Evolutionary conservation across 768 basidiomycete genomes (phyloP), one percentile per base, ranked within the genome.

Genomic region (Collybia sp.): DNA sequence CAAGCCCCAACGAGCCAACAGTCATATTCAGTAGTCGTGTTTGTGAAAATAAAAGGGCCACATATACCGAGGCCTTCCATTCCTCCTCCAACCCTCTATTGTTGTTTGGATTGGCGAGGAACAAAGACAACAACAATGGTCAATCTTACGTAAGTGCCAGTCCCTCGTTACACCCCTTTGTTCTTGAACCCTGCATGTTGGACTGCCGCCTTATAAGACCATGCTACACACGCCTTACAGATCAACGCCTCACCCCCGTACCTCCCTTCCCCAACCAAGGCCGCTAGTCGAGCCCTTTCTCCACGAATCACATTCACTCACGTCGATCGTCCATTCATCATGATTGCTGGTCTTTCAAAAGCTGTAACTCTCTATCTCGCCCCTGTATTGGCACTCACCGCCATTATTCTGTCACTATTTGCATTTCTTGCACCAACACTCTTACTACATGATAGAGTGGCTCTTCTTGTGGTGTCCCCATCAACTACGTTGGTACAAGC

Each of bases 271-370:
- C 50, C 16, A 46, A 51, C 35, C 33, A 37, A 30, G 45, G 45
- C 55, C 62, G 59, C 64, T 45, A 58, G 59, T 51, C 62, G 63
- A 54, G 64, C 62, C 49, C 44, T 38, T 44, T 40, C 33, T 40
- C 46, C 42, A 54, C 46, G 31, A 42, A 44, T 47, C 36, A 51
- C 47, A 40, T 30, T 53, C 47, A 18, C 35, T 38, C 18, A 15
- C 25, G 25, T 43, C 38, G 19, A 18, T 19, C 18, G 35, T 35
- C 43, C 25, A 40, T 30, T 40, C 56, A 70, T 43, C 55, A 91
- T 89, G 88, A 80, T 90, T 56, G 68, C 80, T 49, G 76, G 78
- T 53, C 71, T 88, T 35, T 83, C 85, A 12, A 88, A 82, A 71
- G 75, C 77, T 45, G 68, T 79, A 53, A 81, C 76, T 44, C 69